Conservation (phyloP, 1,284 basidiomycete species). For the Pseudozyma sp. region DNA sequence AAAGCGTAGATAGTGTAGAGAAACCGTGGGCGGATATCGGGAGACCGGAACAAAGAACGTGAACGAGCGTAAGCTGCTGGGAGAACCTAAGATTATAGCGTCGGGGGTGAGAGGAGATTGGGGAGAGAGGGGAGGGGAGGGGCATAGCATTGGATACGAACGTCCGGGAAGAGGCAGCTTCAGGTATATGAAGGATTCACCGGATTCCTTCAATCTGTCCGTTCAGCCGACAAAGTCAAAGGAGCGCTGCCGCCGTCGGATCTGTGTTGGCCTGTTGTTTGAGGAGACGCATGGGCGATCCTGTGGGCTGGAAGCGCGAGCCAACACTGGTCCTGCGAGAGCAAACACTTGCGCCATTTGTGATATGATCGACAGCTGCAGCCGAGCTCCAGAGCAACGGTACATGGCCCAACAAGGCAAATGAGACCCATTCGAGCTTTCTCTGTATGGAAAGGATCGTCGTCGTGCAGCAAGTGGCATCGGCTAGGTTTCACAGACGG, state of each 20-base stretch:
- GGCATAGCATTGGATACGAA: too few species aligned
- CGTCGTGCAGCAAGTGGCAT: slow-evolving; percentile 16
- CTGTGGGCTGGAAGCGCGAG: too few species aligned
- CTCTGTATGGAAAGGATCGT: slow-evolving; percentile 35
- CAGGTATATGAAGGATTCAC: slow-evolving; percentile 9
- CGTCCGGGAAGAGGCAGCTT: background rate
- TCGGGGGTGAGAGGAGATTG: background rate
- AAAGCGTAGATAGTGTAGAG: slow-evolving; percentile 3
- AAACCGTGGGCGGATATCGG: slow-evolving; percentile 3
- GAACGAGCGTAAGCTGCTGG: background rate
- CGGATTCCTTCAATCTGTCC: too few species aligned
- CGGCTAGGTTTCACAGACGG: slow-evolving; percentile 1
- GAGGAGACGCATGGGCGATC: too few species aligned
- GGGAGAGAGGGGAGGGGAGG: background rate
- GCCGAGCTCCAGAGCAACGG: background rate
- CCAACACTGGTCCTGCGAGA: too few species aligned
- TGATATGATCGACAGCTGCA: too few species aligned
- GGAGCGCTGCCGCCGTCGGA: too few species aligned
- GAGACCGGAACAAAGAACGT: slow-evolving; percentile 8
- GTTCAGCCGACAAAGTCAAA: too few species aligned
- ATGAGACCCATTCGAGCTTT: slow-evolving; percentile 20
- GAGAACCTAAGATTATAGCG: background rate
- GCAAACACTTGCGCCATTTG: too few species aligned
- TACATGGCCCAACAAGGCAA: slow-evolving; percentile 13
- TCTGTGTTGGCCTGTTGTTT: too few species aligned